Percentiles rank a stretch among this genome's conserved stretches.
Conservation (phyloP, 345 rosid genomes). For the Pelargonium nanum region DNA sequence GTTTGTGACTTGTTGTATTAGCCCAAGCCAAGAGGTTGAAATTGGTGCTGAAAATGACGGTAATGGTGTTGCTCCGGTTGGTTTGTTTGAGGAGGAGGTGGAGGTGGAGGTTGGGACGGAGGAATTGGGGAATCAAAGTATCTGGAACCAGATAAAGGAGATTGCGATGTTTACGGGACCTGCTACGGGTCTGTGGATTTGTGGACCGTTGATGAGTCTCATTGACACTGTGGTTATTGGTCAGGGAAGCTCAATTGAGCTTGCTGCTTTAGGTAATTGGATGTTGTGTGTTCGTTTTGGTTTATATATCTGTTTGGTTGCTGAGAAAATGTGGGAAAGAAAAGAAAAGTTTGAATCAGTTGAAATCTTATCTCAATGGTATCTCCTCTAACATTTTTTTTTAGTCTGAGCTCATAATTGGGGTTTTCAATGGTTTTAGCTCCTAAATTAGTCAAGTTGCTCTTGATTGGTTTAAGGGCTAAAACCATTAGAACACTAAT, state of each 20-base stretch:
- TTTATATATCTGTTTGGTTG: neutral
- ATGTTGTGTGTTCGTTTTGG: neutral
- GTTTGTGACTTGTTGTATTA: neutral
- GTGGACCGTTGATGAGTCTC: constrained; percentile 94
- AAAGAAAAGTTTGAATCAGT: neutral
- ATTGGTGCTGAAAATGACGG: neutral
- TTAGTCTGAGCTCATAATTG: no score
- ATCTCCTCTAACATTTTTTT: no score
- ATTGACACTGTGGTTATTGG: constrained; percentile 85
- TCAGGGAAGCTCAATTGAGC: constrained; percentile 82
- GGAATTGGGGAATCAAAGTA: constrained; percentile 47
- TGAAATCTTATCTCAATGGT: no score
- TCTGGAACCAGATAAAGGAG: constrained; percentile 79
- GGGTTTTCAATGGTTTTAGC: no score
- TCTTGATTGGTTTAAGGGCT: no score
- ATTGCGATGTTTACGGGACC: constrained; percentile 81
- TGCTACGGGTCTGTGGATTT: constrained; percentile 79
- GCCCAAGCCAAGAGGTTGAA: neutral
- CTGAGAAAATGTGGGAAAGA: neutral
- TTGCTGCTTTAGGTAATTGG: constrained; percentile 76
- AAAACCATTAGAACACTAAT: no score
- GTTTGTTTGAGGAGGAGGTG: constrained; percentile 12
- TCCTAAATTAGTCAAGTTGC: no score
- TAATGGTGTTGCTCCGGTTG: constrained; percentile 6
- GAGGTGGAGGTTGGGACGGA: constrained; percentile 18